These are phyloP conservation scores for Dryas octopetala DNA, from an alignment of 306 rosid species.

Conservation along the genomic window DNA sequence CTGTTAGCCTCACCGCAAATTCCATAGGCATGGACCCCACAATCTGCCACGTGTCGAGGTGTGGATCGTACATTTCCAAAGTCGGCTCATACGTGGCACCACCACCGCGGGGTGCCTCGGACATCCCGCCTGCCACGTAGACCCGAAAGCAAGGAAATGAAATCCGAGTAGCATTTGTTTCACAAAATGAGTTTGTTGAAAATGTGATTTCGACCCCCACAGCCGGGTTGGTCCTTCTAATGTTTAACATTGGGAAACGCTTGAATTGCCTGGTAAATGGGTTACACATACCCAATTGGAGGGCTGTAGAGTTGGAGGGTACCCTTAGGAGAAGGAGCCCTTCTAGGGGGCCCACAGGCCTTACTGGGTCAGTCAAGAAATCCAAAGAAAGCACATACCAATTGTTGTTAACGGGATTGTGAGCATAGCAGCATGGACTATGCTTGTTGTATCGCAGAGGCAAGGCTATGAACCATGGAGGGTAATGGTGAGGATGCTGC, in stretches of 20 bases:
- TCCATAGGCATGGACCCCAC: constrained; percentile 57
- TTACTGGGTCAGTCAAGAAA: constrained; percentile 41
- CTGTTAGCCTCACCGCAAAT: constrained; percentile 66
- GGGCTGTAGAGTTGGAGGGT: constrained; percentile 34
- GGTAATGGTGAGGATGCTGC: constrained; percentile 12
- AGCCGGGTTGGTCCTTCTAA: constrained; percentile 68
- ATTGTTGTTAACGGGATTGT: constrained; percentile 40
- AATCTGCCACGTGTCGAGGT: constrained; percentile 37
- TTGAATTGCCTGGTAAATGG: constrained; percentile 62
- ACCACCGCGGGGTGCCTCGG: constrained; percentile 35
- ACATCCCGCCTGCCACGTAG: constrained; percentile 75
- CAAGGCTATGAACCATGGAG: constrained; percentile 69
- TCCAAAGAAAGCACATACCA: constrained; percentile 61
- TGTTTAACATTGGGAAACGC: constrained; percentile 43
- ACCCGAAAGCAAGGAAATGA: constrained; percentile 37
- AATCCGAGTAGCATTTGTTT: background rate
- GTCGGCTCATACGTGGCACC: constrained; percentile 49
- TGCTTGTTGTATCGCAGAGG: constrained; percentile 37
- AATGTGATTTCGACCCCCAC: constrained; percentile 39
- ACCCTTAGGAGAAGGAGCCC: constrained; percentile 48
- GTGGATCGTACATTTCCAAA: constrained; percentile 65
- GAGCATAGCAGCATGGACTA: constrained; percentile 39
- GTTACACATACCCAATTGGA: constrained; percentile 52
- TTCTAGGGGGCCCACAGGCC: constrained; percentile 42
- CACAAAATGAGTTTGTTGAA: background rate